Evolutionary conservation across 2,329 filamentous ascomycete genomes (phyloP).

Genomic region (Penicillium sp.): DNA sequence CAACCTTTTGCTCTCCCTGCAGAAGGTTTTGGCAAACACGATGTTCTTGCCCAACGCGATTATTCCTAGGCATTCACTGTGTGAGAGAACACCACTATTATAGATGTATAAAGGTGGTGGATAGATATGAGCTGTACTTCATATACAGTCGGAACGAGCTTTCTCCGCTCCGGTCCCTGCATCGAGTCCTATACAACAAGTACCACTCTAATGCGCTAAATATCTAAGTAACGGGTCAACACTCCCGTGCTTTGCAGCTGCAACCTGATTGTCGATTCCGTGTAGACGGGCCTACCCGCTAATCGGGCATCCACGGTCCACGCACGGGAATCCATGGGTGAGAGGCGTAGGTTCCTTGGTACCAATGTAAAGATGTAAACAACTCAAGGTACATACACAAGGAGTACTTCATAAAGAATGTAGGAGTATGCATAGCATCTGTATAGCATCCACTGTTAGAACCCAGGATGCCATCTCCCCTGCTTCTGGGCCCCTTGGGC

Average conservation of each 20-base stretch:
- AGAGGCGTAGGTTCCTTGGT: conserved; percentile 21
- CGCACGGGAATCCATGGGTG: conserved; percentile 7
- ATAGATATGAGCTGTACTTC: not conserved
- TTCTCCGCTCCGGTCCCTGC: not conserved
- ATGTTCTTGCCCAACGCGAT: not conserved
- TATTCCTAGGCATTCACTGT: not conserved
- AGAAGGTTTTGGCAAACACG: not conserved
- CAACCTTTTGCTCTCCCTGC: not conserved
- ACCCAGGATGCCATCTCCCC: not conserved
- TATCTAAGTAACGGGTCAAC: not conserved
- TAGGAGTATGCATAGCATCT: not conserved
- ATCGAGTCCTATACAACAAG: not conserved
- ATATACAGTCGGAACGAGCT: not conserved
- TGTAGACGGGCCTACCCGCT: conserved; percentile 16
- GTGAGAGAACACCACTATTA: too few species aligned
- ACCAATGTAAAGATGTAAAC: conserved; percentile 28
- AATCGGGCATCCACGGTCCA: conserved; percentile 12
- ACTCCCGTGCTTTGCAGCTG: not conserved
- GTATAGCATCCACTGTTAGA: not conserved
- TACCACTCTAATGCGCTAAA: not conserved
- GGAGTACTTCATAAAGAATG: not conserved
- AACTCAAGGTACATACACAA: not conserved
- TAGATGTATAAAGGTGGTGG: too few species aligned
- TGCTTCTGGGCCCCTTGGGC: not conserved
- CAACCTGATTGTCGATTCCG: conserved; percentile 6